Percentiles rank a stretch among this genome's conserved stretches.
phyloP scores from a whole-genome alignment of 176 grass and related monocot genomes.

The Puccinellia tenuiflora region DNA sequence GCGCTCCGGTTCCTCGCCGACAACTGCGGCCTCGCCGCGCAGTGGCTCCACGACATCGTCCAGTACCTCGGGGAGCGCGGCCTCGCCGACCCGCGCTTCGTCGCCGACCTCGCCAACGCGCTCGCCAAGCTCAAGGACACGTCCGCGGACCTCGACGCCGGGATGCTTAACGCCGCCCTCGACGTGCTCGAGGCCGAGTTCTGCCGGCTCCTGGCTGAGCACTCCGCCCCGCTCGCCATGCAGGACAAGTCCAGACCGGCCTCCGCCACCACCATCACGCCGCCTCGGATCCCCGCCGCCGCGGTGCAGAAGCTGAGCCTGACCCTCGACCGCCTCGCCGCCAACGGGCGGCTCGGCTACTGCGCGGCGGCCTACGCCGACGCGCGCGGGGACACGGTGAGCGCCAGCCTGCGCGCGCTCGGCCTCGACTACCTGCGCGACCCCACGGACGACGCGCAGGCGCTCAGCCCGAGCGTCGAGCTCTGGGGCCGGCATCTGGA shows the following conservation, averaged over 20 bases:
- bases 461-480: constrained; percentile 43
- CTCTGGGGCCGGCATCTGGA: constrained; percentile 60
- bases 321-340: constrained; percentile 59
- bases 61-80: constrained; percentile 48
- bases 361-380: constrained; percentile 30
- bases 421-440: constrained; percentile 53
- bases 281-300: constrained; percentile 41
- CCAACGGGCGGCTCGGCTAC: constrained; percentile 22
- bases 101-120: constrained; percentile 24
- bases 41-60: constrained; percentile 81
- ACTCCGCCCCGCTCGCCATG: constrained; percentile 61
- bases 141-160: constrained; percentile 37
- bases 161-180: constrained; percentile 50
- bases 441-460: constrained; percentile 50
- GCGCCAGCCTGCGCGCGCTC: constrained; percentile 53
- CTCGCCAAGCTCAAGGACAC: constrained; percentile 33
- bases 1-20: constrained; percentile 69
- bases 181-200: constrained; percentile 73
- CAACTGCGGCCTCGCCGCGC: constrained; percentile 68
- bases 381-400: constrained; percentile 51
- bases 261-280: constrained; percentile 40
- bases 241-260: neutral
- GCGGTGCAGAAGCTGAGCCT: constrained; percentile 49
- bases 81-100: constrained; percentile 59
- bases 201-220: constrained; percentile 45